phyloP scores from a whole-genome alignment of 1,284 basidiomycete genomes.

The Taiwanofungus camphoratus region DNA sequence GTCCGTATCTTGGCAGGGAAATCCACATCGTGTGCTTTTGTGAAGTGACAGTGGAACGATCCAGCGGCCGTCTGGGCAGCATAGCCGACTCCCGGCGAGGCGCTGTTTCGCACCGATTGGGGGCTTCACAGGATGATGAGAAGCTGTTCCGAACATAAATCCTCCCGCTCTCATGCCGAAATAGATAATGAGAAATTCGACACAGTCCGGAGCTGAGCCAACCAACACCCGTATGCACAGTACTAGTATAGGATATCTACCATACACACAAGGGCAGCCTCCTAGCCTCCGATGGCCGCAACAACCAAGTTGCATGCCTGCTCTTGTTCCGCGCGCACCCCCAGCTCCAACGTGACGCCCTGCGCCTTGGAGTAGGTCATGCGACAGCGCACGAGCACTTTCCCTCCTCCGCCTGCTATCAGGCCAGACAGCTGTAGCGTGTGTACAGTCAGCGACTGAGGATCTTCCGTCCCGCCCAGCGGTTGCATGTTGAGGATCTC shows the following conservation, averaged over 20 bases:
- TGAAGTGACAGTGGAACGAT: conserved; percentile 7
- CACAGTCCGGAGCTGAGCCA: conserved; percentile 4
- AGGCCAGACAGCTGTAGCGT: conserved; percentile 91
- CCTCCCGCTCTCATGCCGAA: conserved; percentile 9
- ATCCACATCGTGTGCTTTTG: conserved; percentile 9
- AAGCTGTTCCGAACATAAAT: background rate
- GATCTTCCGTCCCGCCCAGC: conserved; percentile 82
- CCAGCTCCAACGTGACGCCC: conserved; percentile 94
- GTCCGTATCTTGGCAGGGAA: background rate
- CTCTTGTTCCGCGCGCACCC: conserved; percentile 89
- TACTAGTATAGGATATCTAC: no score
- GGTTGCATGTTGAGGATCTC: conserved; percentile 97
- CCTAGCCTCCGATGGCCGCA: conserved; percentile 79
- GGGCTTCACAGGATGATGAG: conserved; percentile 2
- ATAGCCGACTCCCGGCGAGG: conserved; percentile 2
- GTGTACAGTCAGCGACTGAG: conserved; percentile 84
- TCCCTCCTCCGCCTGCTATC: conserved; percentile 85
- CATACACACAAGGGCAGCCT: conserved; percentile 8
- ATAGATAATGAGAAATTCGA: conserved; percentile 8
- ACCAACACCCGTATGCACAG: no score
- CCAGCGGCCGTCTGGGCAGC: background rate
- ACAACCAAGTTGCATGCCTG: conserved; percentile 84
- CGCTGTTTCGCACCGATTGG: conserved; percentile 5
- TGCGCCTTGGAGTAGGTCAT: conserved; percentile 92
- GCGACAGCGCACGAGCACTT: conserved; percentile 87